Conservation (phyloP, 257 asterid species). For the Solanum neorickii region DNA sequence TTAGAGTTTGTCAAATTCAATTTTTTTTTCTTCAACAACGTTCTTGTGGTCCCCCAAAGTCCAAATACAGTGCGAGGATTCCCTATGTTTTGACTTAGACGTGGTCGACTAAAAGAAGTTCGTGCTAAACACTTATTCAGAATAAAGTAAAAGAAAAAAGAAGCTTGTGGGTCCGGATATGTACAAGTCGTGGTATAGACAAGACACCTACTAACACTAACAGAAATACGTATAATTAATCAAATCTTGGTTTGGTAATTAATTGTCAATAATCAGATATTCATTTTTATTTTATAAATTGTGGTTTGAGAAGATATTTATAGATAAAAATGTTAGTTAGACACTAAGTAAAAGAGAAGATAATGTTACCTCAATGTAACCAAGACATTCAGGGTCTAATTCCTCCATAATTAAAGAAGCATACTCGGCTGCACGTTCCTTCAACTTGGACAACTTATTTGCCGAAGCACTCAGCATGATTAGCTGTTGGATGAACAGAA, state of each 20-base stretch:
- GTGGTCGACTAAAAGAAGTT: not conserved
- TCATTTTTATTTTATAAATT: not conserved
- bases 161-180: not conserved
- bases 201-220: not conserved
- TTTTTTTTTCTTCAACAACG: not conserved
- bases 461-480: constrained; percentile 90
- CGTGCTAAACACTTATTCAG: not conserved
- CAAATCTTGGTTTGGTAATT: not conserved
- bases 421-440: constrained; percentile 81
- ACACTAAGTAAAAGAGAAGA: not conserved
- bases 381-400: constrained; percentile 72
- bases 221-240: not conserved
- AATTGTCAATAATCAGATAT: not conserved
- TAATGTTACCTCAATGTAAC: constrained; percentile 72
- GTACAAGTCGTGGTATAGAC: constrained; percentile 2
- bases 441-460: constrained; percentile 72
- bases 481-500: constrained; percentile 36
- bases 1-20: not conserved
- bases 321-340: not conserved
- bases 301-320: not conserved
- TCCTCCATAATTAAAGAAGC: constrained; percentile 89
- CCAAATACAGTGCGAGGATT: not conserved
- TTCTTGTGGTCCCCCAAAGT: not conserved
- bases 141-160: not conserved
- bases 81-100: not conserved